A percentile compares a stretch with the other conserved stretches of the same genome.
phyloP scores from a whole-genome alignment of 495 filamentous ascomycete genomes.

The Aspergillus heteromorphus region DNA sequence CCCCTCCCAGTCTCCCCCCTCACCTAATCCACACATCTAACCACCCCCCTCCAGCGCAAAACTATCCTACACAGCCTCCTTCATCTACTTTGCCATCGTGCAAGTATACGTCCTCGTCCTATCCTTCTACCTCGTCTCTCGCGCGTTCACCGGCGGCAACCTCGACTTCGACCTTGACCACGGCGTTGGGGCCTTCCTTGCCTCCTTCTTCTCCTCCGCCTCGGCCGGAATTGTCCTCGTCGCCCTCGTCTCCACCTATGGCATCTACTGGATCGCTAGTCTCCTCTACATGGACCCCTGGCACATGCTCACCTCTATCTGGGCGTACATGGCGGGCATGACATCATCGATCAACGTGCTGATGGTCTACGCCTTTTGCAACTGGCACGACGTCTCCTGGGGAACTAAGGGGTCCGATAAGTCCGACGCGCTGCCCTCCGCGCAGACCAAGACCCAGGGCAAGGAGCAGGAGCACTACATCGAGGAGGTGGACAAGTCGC shows the following conservation, averaged over 20 bases:
- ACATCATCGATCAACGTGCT: conserved; percentile 91
- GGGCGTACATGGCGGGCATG: conserved; percentile 75
- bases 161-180: conserved; percentile 44
- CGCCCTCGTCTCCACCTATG: conserved; percentile 77
- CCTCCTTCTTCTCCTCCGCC: conserved; percentile 67
- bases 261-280: conserved; percentile 83
- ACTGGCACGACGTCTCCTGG: conserved; percentile 97
- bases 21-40: not conserved
- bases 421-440: conserved; percentile 76
- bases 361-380: conserved; percentile 91
- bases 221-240: conserved; percentile 73
- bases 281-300: conserved; percentile 90
- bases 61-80: not conserved
- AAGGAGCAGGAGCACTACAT: conserved; percentile 69
- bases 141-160: conserved; percentile 54
- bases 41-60: not conserved
- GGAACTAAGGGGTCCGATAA: conserved; percentile 92
- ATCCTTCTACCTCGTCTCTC: conserved; percentile 73
- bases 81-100: conserved; percentile 24
- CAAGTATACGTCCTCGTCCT: conserved; percentile 79
- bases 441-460: conserved; percentile 63
- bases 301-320: conserved; percentile 95
- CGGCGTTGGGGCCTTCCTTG: conserved; percentile 41
- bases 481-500: conserved; percentile 83
- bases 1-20: not conserved